Base-by-base conservation (phyloP, 495 filamentous ascomycete genomes). In the Gamarada debralockiae region DNA sequence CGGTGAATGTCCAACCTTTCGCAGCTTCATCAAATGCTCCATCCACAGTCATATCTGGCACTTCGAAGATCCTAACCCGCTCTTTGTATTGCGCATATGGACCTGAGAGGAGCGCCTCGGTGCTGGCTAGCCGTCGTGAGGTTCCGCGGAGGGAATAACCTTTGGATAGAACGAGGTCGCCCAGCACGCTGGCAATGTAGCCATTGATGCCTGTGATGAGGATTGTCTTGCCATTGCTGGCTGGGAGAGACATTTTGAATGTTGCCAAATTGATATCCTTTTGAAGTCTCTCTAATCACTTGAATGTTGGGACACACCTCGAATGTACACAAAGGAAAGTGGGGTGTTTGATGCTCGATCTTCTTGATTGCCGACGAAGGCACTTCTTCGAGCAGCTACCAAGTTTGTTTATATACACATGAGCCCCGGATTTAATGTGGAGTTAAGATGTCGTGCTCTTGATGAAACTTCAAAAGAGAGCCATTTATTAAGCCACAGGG, bases 161-260 rank as follows among this genome's bases (percentile, higher is more conserved):
- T 45, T 65, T 63, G 14, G 50, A n/a, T 4, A 65, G 55, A 1
- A 63, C 31, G 14, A 48, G 41, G 8, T 53, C 39, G 9, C 59
- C 59, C 1, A 62, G 40, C 12, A 60, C 62, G 14, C 56, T 58
- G 6, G 61, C 64, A 34, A 66, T 65, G 43, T 62, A 66, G 1
- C 64, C 64, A 57, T 66, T 66, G 53, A 66, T 63, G 2, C 64
- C 64, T 1, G 64, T 62, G 23, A 66, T 53, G 23, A 66, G 58
- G 9, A 65, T 53, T 0, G 56, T 59, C 53, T 65, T 57, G 41
- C 59, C 53, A 44, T 65, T 65, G 24, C 54, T 58, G 17, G 40
- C 17, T 22, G 52, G 42, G 43, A 64, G 27, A 18, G 48, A 40
- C 52, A 60, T 60, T 3, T 29, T 53, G 33, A 14, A 12, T n/a